phyloP scores from a whole-genome alignment of 2,329 filamentous ascomycete genomes.

The Ascochyta rabiei region DNA sequence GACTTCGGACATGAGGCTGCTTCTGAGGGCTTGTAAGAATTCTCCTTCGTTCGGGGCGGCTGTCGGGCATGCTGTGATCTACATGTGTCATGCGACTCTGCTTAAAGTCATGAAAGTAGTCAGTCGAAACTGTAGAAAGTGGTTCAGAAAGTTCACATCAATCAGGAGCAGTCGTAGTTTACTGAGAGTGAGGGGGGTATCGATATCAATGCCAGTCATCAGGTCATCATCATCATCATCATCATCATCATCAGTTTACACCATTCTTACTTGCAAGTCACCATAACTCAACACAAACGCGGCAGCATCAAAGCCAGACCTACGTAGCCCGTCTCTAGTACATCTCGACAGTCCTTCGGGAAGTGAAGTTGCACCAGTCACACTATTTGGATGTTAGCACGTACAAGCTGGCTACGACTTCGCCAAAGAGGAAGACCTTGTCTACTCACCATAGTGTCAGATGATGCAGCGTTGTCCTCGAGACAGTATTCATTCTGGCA shows the following conservation, averaged over 20 bases:
- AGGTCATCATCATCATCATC: slow-evolving; percentile 6
- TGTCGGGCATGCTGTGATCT: no score
- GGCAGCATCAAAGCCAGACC: background rate
- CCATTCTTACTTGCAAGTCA: background rate
- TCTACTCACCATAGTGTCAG: slow-evolving; percentile 58
- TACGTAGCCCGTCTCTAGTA: slow-evolving; percentile 27
- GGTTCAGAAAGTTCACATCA: no score
- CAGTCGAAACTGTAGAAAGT: no score
- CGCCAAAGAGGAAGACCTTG: background rate
- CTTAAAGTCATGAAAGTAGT: no score
- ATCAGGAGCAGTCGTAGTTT: background rate
- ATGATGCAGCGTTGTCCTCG: slow-evolving; percentile 82
- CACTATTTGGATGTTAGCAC: slow-evolving; percentile 34
- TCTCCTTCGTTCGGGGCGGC: no score
- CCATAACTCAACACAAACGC: background rate
- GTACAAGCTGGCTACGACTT: background rate
- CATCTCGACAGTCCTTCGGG: slow-evolving; percentile 43
- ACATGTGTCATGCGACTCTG: no score
- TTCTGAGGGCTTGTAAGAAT: no score
- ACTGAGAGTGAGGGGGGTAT: slow-evolving; percentile 28
- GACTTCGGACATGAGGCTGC: no score
- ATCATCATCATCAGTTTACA: background rate
- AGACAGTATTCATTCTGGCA: slow-evolving; percentile 84
- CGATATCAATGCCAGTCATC: slow-evolving; percentile 20
- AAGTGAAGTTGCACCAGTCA: slow-evolving; percentile 49